Conservation (phyloP, 1,284 basidiomycete genomes). For the Inonotus obliquus region DNA sequence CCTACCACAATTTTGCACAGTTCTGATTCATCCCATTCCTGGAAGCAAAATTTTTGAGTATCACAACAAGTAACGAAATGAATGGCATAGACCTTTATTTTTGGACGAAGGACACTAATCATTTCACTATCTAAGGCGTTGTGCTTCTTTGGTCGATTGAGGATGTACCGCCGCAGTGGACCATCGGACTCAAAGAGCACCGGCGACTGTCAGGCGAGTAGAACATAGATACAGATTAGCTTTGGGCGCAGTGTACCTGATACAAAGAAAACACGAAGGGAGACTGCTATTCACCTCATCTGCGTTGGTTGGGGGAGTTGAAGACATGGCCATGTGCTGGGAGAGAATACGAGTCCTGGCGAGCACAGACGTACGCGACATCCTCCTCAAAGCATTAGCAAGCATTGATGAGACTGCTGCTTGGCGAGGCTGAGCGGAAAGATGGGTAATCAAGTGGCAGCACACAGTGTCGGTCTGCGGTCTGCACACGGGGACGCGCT, state of each 20-base stretch:
- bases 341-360: slow-evolving; percentile 49
- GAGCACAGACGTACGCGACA: slow-evolving; percentile 31
- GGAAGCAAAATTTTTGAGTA: slow-evolving; percentile 7
- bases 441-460: slow-evolving; percentile 1
- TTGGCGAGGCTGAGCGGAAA: not conserved
- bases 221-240: not conserved
- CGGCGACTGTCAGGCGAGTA: slow-evolving; percentile 35
- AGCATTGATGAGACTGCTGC: slow-evolving; percentile 26
- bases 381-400: slow-evolving; percentile 25
- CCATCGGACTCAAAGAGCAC: slow-evolving; percentile 70
- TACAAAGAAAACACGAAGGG: not conserved
- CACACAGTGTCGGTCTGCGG: not conserved
- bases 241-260: not conserved
- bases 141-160: slow-evolving; percentile 81
- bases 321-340: slow-evolving; percentile 43
- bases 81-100: slow-evolving; percentile 58
- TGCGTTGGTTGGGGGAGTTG: not conserved
- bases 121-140: slow-evolving; percentile 87
- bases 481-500: not conserved
- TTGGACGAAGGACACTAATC: slow-evolving; percentile 68
- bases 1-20: slow-evolving; percentile 77
- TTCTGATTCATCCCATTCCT: slow-evolving; percentile 81
- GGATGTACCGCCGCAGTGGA: slow-evolving; percentile 60
- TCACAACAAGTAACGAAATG: slow-evolving; percentile 7
- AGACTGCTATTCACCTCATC: slow-evolving; percentile 3